Evolutionary conservation across 495 filamentous ascomycete species (phyloP).

Genomic region (Penicillium angulare): DNA sequence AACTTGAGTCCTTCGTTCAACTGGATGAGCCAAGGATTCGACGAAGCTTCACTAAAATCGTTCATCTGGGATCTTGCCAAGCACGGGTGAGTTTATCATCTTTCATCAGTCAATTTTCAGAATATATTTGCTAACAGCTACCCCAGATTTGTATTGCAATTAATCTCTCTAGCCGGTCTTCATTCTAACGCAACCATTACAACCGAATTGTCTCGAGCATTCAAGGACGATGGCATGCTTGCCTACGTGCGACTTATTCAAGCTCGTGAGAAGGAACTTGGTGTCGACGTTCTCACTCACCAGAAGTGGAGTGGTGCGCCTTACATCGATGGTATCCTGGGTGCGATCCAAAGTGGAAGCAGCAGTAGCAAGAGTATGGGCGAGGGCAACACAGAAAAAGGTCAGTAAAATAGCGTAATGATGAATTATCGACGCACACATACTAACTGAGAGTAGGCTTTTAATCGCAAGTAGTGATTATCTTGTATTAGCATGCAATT

Average conservation of each 20-base stretch:
- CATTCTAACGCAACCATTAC: conserved; percentile 88
- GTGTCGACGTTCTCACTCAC: conserved; percentile 93
- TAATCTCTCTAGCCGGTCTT: conserved; percentile 87
- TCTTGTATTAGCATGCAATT: too few species aligned
- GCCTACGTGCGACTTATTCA: conserved; percentile 94
- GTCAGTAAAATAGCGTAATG: too few species aligned
- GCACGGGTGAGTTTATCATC: conserved; percentile 63
- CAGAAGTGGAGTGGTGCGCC: conserved; percentile 96
- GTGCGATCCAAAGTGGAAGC: conserved; percentile 89
- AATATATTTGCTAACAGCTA: conserved; percentile 6
- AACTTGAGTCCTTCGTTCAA: conserved; percentile 97
- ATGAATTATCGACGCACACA: too few species aligned
- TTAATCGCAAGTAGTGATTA: too few species aligned
- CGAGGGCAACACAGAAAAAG: conserved; percentile 72
- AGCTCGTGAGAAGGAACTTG: conserved; percentile 82
- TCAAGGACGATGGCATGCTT: conserved; percentile 89
- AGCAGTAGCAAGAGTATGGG: conserved; percentile 80
- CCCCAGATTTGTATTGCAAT: conserved; percentile 77
- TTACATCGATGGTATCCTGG: conserved; percentile 91
- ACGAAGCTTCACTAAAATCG: conserved; percentile 68
- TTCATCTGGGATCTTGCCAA: conserved; percentile 96
- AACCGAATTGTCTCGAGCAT: conserved; percentile 74
- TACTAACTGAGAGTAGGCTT: too few species aligned
- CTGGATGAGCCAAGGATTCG: conserved; percentile 95
- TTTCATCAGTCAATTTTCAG: background rate